A percentile compares a stretch with the other conserved stretches of the same genome.
These are phyloP conservation scores for Pseudevernia furfuracea DNA, from an alignment of 495 filamentous ascomycete species.

Conservation along the genomic window DNA sequence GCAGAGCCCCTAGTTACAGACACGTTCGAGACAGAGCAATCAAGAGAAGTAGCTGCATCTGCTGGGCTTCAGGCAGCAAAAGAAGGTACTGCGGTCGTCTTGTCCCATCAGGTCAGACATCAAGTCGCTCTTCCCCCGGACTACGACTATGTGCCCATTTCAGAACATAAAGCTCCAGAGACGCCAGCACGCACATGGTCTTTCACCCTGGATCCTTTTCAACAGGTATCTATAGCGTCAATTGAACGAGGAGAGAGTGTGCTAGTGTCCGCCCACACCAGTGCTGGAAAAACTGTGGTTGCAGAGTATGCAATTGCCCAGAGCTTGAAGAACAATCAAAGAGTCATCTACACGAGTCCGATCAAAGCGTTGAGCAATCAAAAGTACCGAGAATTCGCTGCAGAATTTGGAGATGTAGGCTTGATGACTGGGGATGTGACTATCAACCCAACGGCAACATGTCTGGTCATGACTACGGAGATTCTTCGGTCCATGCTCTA, in stretches of 20 bases:
- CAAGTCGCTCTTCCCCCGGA: conserved; percentile 90
- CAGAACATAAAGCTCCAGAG: conserved; percentile 77
- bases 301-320: conserved; percentile 98
- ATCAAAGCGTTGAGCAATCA: conserved; percentile 98
- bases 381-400: conserved; percentile 92
- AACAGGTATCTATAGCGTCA: conserved; percentile 82
- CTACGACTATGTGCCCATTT: conserved; percentile 88
- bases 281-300: conserved; percentile 95
- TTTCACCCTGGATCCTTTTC: conserved; percentile 94
- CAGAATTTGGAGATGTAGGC: conserved; percentile 93
- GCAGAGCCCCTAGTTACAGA: conserved; percentile 83
- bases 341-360: conserved; percentile 98
- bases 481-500: conserved; percentile 99
- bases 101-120: conserved; percentile 96
- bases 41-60: conserved; percentile 73
- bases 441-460: conserved; percentile 96
- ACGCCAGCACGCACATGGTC: conserved; percentile 74
- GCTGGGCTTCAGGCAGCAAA: conserved; percentile 69
- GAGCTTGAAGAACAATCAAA: conserved; percentile 90
- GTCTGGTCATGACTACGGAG: conserved; percentile 98
- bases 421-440: conserved; percentile 99
- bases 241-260: conserved; percentile 95
- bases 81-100: conserved; percentile 59
- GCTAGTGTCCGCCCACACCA: conserved; percentile 92
- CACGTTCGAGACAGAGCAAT: conserved; percentile 92